A percentile compares a stretch with the other conserved stretches of the same genome.
Conservation (phyloP, 2,329 filamentous ascomycete genomes). For the Scedosporium aurantiacum region DNA sequence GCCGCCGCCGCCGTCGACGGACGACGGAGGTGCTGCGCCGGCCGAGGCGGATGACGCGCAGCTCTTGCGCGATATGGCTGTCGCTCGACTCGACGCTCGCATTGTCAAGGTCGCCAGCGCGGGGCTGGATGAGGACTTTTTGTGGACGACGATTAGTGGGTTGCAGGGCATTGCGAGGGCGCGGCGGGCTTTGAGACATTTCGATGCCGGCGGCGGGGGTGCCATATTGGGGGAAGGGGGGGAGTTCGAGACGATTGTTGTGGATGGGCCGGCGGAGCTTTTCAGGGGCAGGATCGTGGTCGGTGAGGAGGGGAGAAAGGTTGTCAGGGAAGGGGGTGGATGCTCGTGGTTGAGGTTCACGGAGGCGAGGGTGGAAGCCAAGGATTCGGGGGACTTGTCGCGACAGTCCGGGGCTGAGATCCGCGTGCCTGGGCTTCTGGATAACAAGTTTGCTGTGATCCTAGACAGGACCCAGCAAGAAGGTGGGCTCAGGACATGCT, state of each 20-base stretch:
- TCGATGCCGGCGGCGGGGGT: constrained; percentile 51
- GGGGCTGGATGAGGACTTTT: constrained; percentile 66
- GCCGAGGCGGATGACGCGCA: constrained; percentile 30
- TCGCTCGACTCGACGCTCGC: constrained; percentile 68
- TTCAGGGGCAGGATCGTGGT: constrained; percentile 65
- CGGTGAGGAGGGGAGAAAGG: constrained; percentile 35
- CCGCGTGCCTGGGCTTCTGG: constrained; percentile 55
- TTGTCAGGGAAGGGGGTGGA: constrained; percentile 62
- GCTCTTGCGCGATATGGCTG: constrained; percentile 72
- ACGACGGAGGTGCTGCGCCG: constrained; percentile 10
- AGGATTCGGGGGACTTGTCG: constrained; percentile 15
- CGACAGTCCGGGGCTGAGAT: constrained; percentile 19
- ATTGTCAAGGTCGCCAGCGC: constrained; percentile 93
- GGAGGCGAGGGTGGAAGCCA: constrained; percentile 41
- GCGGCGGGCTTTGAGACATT: constrained; percentile 48
- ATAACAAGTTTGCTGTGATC: constrained; percentile 43
- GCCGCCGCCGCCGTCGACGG: constrained; percentile 19
- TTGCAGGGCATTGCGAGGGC: constrained; percentile 33
- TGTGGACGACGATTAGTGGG: constrained; percentile 72
- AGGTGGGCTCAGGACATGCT: background rate
- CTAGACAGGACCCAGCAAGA: constrained; percentile 15
- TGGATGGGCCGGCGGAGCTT: constrained; percentile 63
- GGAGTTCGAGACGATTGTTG: constrained; percentile 86
- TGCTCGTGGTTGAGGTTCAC: constrained; percentile 59
- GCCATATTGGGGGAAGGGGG: constrained; percentile 84